Evolutionary conservation across 352 stramenopile species (phyloP).

Genomic region (Pythium rishiriense): DNA sequence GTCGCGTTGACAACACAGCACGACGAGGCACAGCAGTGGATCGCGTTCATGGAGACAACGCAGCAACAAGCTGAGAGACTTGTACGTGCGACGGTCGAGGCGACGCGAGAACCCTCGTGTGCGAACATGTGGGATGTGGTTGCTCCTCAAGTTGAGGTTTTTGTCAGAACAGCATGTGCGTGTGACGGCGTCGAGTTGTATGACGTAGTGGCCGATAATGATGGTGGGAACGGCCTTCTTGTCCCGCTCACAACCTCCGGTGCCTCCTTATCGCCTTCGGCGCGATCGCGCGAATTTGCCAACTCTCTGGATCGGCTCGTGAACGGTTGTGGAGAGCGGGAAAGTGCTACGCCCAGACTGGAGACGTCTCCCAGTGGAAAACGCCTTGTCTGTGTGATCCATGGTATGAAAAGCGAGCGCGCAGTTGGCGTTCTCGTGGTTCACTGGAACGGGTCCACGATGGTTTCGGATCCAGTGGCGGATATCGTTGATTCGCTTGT

Average conservation of each 20-base stretch:
- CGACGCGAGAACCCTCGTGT: background rate
- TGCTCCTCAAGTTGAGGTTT: background rate
- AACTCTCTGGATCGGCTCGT: background rate
- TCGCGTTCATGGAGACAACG: slow-evolving; percentile 3
- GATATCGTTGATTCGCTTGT: slow-evolving; percentile 15
- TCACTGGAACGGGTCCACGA: background rate
- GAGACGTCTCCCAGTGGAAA: slow-evolving; percentile 1
- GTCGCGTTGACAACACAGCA: background rate
- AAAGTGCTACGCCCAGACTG: background rate
- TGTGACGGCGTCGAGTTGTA: slow-evolving; percentile 17
- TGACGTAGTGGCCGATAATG: background rate
- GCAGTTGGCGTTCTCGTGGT: slow-evolving; percentile 6
- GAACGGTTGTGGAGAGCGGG: background rate
- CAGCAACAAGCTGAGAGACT: background rate
- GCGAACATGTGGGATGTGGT: background rate
- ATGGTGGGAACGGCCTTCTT: background rate
- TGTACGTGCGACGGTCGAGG: background rate
- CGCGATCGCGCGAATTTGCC: background rate
- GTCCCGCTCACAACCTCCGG: background rate
- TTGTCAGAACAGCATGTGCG: slow-evolving; percentile 6
- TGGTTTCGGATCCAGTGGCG: background rate
- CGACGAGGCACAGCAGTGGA: slow-evolving; percentile 15
- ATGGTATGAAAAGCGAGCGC: background rate
- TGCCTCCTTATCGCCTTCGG: slow-evolving; percentile 1
- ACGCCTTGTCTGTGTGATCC: background rate